Evolutionary conservation across 73 alveolate genomes (phyloP).

Genomic region (Breviolum minutum): DNA sequence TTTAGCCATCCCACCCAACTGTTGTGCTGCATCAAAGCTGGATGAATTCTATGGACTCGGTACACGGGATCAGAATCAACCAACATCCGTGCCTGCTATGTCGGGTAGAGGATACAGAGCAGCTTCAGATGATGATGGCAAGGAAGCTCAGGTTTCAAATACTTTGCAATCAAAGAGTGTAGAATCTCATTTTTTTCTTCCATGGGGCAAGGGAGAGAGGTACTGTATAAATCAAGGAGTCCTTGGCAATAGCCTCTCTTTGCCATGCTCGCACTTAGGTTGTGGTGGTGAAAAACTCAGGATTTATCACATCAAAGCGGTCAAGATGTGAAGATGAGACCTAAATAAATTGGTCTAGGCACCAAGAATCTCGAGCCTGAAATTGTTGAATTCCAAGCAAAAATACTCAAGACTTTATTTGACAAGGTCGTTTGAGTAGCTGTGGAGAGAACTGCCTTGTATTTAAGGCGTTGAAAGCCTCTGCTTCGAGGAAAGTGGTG

Average conservation of each 20-base stretch:
- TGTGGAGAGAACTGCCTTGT: background rate
- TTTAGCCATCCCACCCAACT: too few relatives aligned
- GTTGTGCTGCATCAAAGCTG: too few relatives aligned
- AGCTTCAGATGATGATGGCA: constrained; percentile 2
- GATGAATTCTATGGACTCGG: too few relatives aligned
- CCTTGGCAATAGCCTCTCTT: too few relatives aligned
- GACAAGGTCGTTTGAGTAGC: background rate
- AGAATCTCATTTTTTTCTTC: background rate
- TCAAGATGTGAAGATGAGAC: background rate
- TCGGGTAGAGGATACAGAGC: background rate
- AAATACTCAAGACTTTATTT: background rate
- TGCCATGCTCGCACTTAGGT: background rate
- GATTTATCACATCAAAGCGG: background rate
- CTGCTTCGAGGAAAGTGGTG: constrained; percentile 25
- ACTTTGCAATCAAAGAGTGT: background rate
- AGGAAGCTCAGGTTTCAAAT: background rate
- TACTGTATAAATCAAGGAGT: too few relatives aligned
- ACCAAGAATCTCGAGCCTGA: background rate
- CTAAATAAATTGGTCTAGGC: background rate
- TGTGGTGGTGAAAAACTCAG: background rate
- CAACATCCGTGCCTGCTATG: too few relatives aligned
- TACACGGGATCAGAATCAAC: too few relatives aligned
- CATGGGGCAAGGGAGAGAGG: background rate
- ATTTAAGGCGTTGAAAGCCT: background rate
- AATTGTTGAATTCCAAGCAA: background rate